Percentiles rank a stretch among this genome's conserved stretches.
phyloP scores from a whole-genome alignment of 2,329 filamentous ascomycete species.

The Huntiella decipiens region DNA sequence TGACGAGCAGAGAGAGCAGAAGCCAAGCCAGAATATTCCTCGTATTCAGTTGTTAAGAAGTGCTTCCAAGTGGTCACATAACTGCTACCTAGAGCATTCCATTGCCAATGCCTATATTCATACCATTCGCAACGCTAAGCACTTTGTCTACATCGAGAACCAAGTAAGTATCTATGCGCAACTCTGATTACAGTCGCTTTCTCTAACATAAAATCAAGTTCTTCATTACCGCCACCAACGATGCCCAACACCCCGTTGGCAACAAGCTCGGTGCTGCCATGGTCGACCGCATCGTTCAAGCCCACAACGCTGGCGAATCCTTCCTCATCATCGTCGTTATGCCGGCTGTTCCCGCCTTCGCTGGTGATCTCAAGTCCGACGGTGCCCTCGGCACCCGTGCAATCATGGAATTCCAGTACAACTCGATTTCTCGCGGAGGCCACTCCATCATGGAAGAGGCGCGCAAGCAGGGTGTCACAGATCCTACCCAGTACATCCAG shows the following conservation, averaged over 20 bases:
- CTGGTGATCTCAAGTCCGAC: conserved; percentile 57
- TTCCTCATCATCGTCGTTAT: conserved; percentile 65
- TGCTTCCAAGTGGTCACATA: conserved; percentile 32
- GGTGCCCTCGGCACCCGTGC: conserved; percentile 58
- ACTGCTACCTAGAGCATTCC: conserved; percentile 45
- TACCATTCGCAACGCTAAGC: conserved; percentile 46
- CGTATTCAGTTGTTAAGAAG: conserved; percentile 33
- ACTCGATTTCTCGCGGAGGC: conserved; percentile 58
- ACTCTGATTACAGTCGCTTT: neutral
- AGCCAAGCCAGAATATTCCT: neutral
- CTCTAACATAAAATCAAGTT: conserved; percentile 30
- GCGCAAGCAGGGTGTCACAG: conserved; percentile 43
- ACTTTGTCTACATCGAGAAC: conserved; percentile 69
- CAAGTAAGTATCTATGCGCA: conserved; percentile 22
- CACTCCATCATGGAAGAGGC: conserved; percentile 60
- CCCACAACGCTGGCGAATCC: conserved; percentile 41
- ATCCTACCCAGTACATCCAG: conserved; percentile 54
- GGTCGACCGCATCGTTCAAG: conserved; percentile 56
- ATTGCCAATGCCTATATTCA: conserved; percentile 72
- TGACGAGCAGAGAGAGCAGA: neutral
- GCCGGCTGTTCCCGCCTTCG: conserved; percentile 64
- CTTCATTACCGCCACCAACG: conserved; percentile 65
- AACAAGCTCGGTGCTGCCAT: conserved; percentile 67
- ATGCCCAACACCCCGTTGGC: conserved; percentile 50
- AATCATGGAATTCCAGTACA: conserved; percentile 79